Percentiles rank a stretch among this genome's conserved stretches.
These are phyloP conservation scores for Stephania yunnanensis DNA, from an alignment of 164 flowering plant species.

Conservation along the genomic window DNA sequence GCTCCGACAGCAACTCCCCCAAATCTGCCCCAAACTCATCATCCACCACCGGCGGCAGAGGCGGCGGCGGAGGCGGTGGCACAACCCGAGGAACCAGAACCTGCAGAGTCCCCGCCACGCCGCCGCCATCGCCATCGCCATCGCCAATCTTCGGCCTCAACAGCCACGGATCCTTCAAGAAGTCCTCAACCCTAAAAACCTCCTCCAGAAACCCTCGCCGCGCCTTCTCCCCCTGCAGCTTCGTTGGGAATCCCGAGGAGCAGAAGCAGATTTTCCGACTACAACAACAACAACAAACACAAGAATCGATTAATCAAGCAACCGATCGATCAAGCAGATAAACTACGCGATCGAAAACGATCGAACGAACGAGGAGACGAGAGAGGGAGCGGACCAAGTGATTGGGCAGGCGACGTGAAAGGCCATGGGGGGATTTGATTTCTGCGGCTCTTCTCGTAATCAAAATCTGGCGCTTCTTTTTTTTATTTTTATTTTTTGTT, in stretches of 20 bases:
- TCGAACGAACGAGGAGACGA: background rate
- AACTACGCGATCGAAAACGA: background rate
- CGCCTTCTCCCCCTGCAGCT: constrained; percentile 34
- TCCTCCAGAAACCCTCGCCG: constrained; percentile 43
- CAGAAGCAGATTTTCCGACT: constrained; percentile 80
- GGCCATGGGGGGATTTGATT: constrained; percentile 48
- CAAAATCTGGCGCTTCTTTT: constrained; percentile 14
- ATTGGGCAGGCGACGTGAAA: constrained; percentile 99
- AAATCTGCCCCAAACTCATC: constrained; percentile 13
- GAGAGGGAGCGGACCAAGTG: constrained; percentile 60
- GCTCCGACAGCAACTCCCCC: constrained; percentile 52
- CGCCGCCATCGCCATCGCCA: background rate
- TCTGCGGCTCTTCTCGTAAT: too few species aligned
- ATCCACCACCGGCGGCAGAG: constrained; percentile 5
- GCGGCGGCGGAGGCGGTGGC: constrained; percentile 26
- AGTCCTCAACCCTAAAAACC: constrained; percentile 43
- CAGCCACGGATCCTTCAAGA: constrained; percentile 57
- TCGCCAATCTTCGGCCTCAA: constrained; percentile 24
- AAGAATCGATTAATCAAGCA: background rate
- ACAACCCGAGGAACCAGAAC: constrained; percentile 64
- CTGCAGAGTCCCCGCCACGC: constrained; percentile 46
- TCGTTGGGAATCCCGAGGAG: constrained; percentile 58
- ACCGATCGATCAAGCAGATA: constrained; percentile 5
- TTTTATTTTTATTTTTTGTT: background rate
- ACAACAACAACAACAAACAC: constrained; percentile 15